phyloP scores from a whole-genome alignment of 2,329 filamentous ascomycete genomes.

The Tetracladium maxilliforme region DNA sequence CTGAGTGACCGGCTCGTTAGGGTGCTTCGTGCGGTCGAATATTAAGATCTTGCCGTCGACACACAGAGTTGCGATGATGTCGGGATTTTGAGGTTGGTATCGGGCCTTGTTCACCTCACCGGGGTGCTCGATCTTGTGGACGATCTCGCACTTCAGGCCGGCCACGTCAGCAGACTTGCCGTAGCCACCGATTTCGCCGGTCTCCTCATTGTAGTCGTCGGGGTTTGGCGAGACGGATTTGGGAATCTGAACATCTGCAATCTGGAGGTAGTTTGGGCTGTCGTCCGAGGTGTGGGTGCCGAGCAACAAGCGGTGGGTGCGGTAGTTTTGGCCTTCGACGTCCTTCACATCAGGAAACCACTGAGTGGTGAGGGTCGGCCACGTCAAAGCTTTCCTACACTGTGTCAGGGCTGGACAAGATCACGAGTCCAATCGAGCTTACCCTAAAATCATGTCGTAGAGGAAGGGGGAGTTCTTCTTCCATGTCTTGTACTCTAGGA shows the following conservation, averaged over 20 bases:
- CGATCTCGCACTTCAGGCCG: slow-evolving; percentile 75
- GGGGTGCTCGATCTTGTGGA: slow-evolving; percentile 92
- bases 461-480: slow-evolving; percentile 99
- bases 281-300: slow-evolving; percentile 88
- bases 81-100: slow-evolving; percentile 94
- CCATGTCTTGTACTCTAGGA: slow-evolving; percentile 94
- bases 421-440: slow-evolving; percentile 5
- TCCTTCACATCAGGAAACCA: slow-evolving; percentile 94
- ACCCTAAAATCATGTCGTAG: slow-evolving; percentile 92
- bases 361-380: slow-evolving; percentile 93
- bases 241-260: slow-evolving; percentile 86
- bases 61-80: slow-evolving; percentile 88
- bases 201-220: slow-evolving; percentile 79
- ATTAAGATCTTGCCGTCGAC: slow-evolving; percentile 79
- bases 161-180: slow-evolving; percentile 59
- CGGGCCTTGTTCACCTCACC: slow-evolving; percentile 97
- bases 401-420: slow-evolving; percentile 5
- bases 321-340: slow-evolving; percentile 73
- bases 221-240: slow-evolving; percentile 61
- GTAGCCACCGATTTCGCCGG: slow-evolving; percentile 87
- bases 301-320: slow-evolving; percentile 75
- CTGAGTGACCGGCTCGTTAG: slow-evolving; percentile 57
- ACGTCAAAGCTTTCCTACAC: slow-evolving; percentile 72
- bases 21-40: slow-evolving; percentile 93
- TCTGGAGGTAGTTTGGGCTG: slow-evolving; percentile 82